Conservation (phyloP, 2,329 filamentous ascomycete species). For the Akanthomyces dipterigenus region DNA sequence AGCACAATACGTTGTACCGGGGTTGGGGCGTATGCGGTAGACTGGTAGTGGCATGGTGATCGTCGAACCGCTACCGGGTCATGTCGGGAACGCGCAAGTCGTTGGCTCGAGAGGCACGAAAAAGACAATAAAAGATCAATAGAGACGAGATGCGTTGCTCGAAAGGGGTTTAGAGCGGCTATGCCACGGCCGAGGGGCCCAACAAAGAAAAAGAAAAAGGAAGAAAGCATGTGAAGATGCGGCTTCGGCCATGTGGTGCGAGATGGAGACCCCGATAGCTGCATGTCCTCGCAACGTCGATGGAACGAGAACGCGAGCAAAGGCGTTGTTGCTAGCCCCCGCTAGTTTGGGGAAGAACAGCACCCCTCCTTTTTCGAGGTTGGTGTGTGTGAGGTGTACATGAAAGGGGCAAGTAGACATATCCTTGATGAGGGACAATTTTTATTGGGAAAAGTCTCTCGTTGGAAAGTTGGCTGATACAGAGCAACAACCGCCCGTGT, state of each 20-base stretch:
- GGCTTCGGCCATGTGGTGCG: background rate
- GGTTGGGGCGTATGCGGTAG: too few species aligned
- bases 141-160: background rate
- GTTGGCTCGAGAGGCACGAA: background rate
- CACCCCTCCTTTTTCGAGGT: background rate
- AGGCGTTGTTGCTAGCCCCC: background rate
- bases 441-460: too few species aligned
- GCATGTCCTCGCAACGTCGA: background rate
- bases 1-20: too few species aligned
- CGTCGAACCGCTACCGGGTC: slow-evolving; percentile 4
- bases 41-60: background rate
- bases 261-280: slow-evolving; percentile 1
- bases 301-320: slow-evolving; percentile 5
- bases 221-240: slow-evolving; percentile 4
- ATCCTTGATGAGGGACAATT: background rate
- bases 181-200: slow-evolving; percentile 1
- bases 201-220: background rate
- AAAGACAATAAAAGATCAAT: background rate
- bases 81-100: background rate
- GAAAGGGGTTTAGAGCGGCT: background rate
- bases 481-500: too few species aligned
- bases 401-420: background rate
- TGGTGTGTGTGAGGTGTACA: too few species aligned
- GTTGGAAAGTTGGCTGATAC: too few species aligned
- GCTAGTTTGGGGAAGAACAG: background rate